Evolutionary conservation across 495 filamentous ascomycete species (phyloP).

Genomic region (Cairneyella variabilis): DNA sequence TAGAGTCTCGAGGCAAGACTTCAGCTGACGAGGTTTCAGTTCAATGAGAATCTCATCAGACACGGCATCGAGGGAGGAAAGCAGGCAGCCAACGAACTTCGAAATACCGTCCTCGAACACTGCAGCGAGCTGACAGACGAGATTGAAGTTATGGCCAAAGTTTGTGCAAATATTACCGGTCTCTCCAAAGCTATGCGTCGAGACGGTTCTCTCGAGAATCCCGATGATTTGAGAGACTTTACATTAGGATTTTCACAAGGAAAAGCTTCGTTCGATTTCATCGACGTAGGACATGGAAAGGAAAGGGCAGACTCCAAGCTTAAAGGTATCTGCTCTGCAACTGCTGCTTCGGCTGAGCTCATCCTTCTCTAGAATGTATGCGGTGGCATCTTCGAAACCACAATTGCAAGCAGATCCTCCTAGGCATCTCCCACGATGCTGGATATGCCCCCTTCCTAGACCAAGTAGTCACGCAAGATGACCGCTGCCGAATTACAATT

Average conservation of each 20-base stretch:
- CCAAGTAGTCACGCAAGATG: slow-evolving; percentile 51
- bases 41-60: slow-evolving; percentile 60
- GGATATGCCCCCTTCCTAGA: slow-evolving; percentile 69
- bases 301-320: slow-evolving; percentile 72
- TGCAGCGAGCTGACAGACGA: slow-evolving; percentile 45
- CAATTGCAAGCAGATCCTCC: slow-evolving; percentile 77
- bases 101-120: slow-evolving; percentile 46
- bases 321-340: slow-evolving; percentile 51
- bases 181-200: slow-evolving; percentile 57
- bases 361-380: slow-evolving; percentile 46
- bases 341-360: not conserved
- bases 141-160: slow-evolving; percentile 59
- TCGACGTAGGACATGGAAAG: slow-evolving; percentile 69
- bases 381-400: slow-evolving; percentile 61
- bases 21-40: slow-evolving; percentile 38
- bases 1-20: not conserved
- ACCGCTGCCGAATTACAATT: slow-evolving; percentile 59
- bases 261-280: slow-evolving; percentile 65
- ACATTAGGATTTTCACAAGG: slow-evolving; percentile 72
- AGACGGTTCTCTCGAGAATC: slow-evolving; percentile 51
- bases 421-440: slow-evolving; percentile 75
- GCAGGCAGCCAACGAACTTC: slow-evolving; percentile 61
- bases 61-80: slow-evolving; percentile 67
- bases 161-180: slow-evolving; percentile 66
- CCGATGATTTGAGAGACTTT: slow-evolving; percentile 60